Evolutionary conservation across 116 monocot genomes (phyloP), one percentile per base, ranked within the genome.

Genomic region (Cymodocea nodosa): DNA sequence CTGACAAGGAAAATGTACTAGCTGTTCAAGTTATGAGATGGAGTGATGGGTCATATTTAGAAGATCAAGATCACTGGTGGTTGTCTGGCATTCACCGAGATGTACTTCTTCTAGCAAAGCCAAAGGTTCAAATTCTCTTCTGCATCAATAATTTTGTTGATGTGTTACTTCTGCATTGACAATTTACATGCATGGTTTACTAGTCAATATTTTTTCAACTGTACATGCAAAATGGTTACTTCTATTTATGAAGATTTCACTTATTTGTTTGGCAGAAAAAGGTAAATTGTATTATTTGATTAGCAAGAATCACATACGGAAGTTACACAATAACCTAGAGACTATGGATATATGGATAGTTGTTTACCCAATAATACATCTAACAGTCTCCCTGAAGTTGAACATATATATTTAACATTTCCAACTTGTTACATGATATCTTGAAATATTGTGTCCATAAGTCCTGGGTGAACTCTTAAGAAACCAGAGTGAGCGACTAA

Each of bases 21-120:
- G 86, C 92, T 9, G 92, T 98, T 65, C 92, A 98, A 89, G 92
- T 98, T 4, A 79, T 92, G 68, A 92, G 89, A 76, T 98, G 92
- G 92, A 92, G 98, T 79, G 89, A 92, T 68, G 98, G 98, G 56
- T 82, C 92, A 18, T 98, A 98, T 75, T 78, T 98, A 62, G 98
- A 98, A 79, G 98, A 98, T 77, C 98, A 98, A 76, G 98, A 98
- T 19, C 98, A 98, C 62, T 98, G 98, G 98, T 86, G 92, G 98
- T 62, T 98, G 51, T 98, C 98, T 77, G 98, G 98, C 66, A 98
- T 98, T 84, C 92, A 92, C 64, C 74, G 98, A 14, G 92, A 98
- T 77, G 84, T 98, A 23, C 80, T 92, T 65, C 89, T 98, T 69
- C 63, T 92, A 44, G 82, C 98, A 65, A 98, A 98, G 70, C 89